Conservation (phyloP, 73 alveolate genomes). For the Paramecium sonneborni region DNA sequence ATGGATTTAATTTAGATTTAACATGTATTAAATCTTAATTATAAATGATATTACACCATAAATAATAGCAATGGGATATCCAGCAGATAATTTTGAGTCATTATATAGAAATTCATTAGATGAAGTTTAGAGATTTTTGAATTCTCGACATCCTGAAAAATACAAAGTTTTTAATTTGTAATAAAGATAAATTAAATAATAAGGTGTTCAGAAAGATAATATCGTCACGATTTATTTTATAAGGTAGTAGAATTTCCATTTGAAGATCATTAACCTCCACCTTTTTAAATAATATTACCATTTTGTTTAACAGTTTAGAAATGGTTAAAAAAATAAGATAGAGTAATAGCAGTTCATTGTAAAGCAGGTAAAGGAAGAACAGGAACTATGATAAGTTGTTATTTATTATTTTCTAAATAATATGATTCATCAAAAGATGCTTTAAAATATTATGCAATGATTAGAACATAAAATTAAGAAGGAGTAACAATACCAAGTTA, state of each 20-base stretch:
- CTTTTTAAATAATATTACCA: conserved; percentile 4
- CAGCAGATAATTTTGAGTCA: conserved; percentile 85
- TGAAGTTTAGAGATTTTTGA: conserved; percentile 80
- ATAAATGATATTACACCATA: conserved; percentile 74
- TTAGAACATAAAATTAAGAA: conserved; percentile 82
- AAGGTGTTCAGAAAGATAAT: conserved; percentile 81
- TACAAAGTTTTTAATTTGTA: conserved; percentile 84
- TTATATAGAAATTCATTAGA: conserved; percentile 80
- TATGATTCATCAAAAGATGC: conserved; percentile 88
- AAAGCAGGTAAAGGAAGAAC: conserved; percentile 99
- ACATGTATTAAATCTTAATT: conserved; percentile 59
- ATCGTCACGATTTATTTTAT: not conserved
- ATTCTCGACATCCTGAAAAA: conserved; percentile 76
- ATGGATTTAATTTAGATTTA: conserved; percentile 84
- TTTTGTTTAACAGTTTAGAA: conserved; percentile 37
- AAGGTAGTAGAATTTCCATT: conserved; percentile 63
- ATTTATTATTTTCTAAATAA: conserved; percentile 81
- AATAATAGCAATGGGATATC: conserved; percentile 95
- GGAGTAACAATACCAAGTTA: conserved; percentile 69
- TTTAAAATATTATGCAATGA: conserved; percentile 85
- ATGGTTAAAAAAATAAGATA: conserved; percentile 57
- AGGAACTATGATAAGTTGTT: conserved; percentile 94
- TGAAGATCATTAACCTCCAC: conserved; percentile 70
- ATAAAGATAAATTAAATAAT: not conserved
- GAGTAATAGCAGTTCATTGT: conserved; percentile 95